Percentiles rank a stretch among this genome's conserved stretches.
These are phyloP conservation scores for Diaporthe sp. DNA, from an alignment of 2,329 filamentous ascomycete species.

Conservation along the genomic window DNA sequence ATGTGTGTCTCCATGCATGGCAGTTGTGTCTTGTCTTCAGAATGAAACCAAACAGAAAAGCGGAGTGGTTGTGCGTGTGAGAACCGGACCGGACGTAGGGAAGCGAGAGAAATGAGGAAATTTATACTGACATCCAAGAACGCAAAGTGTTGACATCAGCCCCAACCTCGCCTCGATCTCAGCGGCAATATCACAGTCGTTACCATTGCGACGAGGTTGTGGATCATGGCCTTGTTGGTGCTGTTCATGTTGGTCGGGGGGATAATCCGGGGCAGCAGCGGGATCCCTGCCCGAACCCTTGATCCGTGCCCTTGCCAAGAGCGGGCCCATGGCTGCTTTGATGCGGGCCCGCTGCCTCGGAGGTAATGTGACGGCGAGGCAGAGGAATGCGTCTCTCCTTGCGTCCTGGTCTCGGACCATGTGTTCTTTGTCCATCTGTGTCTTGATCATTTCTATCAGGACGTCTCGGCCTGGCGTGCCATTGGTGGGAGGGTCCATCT, in stretches of 20 bases:
- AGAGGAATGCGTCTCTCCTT: constrained; percentile 41
- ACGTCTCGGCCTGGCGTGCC: constrained; percentile 33
- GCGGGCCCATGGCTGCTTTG: constrained; percentile 32
- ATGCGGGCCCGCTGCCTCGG: constrained; percentile 35
- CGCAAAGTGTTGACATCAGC: constrained; percentile 38
- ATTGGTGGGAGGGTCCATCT: constrained; percentile 40
- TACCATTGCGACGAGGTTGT: neutral
- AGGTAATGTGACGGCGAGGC: constrained; percentile 39
- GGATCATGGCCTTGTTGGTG: neutral
- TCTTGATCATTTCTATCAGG: constrained; percentile 37
- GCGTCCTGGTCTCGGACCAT: constrained; percentile 29
- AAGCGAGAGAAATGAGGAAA: neutral
- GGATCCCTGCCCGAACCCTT: constrained; percentile 37
- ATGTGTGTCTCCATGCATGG: neutral
- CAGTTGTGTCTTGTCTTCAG: neutral
- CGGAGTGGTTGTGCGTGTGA: neutral
- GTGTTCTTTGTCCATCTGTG: constrained; percentile 36
- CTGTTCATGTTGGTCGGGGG: constrained; percentile 23
- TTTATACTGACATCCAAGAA: constrained; percentile 40
- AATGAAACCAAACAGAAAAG: neutral
- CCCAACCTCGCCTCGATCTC: constrained; percentile 37
- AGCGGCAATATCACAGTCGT: constrained; percentile 3
- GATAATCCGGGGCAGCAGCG: neutral
- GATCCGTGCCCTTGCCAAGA: constrained; percentile 38
- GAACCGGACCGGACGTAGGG: neutral